These are phyloP conservation scores for Wickerhamomyces subpelliculosus DNA, from an alignment of 805 yeast genomes.

Conservation along the genomic window DNA sequence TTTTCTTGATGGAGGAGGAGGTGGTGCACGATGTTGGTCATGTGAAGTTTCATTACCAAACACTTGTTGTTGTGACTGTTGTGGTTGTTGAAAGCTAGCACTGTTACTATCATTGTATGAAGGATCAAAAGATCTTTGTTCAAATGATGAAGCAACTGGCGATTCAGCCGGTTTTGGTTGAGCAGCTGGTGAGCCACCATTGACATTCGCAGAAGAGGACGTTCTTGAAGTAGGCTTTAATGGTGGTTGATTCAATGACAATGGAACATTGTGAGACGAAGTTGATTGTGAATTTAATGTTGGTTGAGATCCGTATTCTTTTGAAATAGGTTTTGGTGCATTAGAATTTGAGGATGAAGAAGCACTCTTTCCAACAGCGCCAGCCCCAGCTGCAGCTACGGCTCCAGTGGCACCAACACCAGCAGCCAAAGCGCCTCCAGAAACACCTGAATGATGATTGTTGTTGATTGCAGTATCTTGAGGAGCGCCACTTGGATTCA, in stretches of 20 bases:
- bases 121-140: not conserved
- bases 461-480: too few relatives aligned
- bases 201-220: constrained; percentile 10
- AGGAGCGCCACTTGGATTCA: constrained; percentile 1
- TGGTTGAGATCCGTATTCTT: constrained; percentile 3
- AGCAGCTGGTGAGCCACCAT: constrained; percentile 6
- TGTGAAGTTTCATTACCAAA: constrained; percentile 16
- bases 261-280: constrained; percentile 4
- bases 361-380: too few relatives aligned
- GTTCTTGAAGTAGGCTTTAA: constrained; percentile 27
- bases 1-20: constrained; percentile 54
- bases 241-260: constrained; percentile 28
- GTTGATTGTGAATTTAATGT: not conserved
- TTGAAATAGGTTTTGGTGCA: constrained; percentile 12
- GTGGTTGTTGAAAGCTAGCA: not conserved
- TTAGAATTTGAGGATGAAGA: too few relatives aligned
- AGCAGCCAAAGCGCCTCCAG: constrained; percentile 2
- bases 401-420: constrained; percentile 2
- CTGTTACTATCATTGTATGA: not conserved
- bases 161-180: constrained; percentile 12
- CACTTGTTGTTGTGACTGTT: constrained; percentile 12
- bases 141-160: constrained; percentile 8
- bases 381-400: constrained; percentile 14
- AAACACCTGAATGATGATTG: not conserved
- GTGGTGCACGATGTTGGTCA: constrained; percentile 39